Evolutionary conservation across 495 filamentous ascomycete species (phyloP), one percentile per base, ranked within the genome.

Genomic region (Neurospora tetrasperma): DNA sequence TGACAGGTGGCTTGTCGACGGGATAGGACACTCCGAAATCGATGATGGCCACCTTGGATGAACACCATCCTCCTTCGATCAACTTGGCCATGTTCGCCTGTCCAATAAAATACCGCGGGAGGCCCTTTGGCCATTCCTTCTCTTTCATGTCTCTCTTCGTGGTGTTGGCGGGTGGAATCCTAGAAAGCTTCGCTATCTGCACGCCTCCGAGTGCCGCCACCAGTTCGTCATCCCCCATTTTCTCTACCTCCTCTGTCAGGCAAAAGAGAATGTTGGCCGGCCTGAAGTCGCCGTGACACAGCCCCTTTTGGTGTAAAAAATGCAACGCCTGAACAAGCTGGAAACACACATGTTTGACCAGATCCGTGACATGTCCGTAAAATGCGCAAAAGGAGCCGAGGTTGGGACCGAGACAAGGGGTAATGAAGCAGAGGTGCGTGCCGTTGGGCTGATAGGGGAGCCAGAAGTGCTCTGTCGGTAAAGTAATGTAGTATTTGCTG

Each of bases 371-470:
- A 16, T 66, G 69, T 4, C 66, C 54, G 39, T 73, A 76, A 1
- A 23, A 0, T 0, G 43, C 0, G 43, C 44, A 27, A 1, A 73
- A 2, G 0, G 23, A 5, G 0, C 27, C 1, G 0, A 75, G 35
- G 1, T 8, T 44, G 4, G 79, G 75, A 0, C 78, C 78, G 0
- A 80, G 48, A 3, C 78, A 46, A 8, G 78, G 78, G 4, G 75
- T 12, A 18, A 84, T 82, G 6, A 81, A 59, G 62, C 81, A 83
- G 14, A 78, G 71, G 69, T 85, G 83, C 14, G 62, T 42, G 0
- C 82, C 82, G 62, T 84, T 83, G 27, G 82, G 81, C 18, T 18
- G 42, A 1, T 82, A 82, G 35, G 79, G 70, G 16, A 83, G 41
- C 75, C 71, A 78, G 69, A 85, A 84, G 20, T 80, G 70, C 39